Evolutionary conservation across 495 filamentous ascomycete genomes (phyloP).

Genomic region (Penicillium angulare): DNA sequence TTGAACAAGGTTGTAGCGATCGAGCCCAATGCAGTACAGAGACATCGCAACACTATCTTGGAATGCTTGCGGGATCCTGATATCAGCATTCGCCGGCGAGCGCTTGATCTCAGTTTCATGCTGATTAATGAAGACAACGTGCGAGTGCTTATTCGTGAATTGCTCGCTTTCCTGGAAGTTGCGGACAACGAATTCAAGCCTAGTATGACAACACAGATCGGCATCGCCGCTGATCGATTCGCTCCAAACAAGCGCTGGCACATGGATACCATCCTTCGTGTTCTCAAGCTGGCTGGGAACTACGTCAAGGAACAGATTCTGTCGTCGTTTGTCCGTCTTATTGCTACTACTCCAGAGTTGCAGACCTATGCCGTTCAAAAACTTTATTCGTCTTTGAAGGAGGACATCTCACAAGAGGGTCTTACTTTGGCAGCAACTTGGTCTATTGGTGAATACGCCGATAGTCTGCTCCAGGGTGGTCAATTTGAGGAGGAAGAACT

Average conservation of each 20-base stretch:
- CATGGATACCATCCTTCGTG: constrained; percentile 94
- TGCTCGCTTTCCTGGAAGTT: constrained; percentile 92
- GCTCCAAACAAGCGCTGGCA: constrained; percentile 98
- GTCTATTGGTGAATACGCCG: constrained; percentile 97
- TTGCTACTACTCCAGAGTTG: constrained; percentile 89
- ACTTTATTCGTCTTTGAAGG: constrained; percentile 83
- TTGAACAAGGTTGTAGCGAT: constrained; percentile 97
- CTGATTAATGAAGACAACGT: constrained; percentile 97
- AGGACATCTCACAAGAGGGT: constrained; percentile 95
- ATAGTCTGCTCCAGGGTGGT: constrained; percentile 80
- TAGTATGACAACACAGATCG: constrained; percentile 94
- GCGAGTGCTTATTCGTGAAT: constrained; percentile 84
- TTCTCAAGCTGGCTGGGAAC: constrained; percentile 89
- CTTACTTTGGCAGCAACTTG: constrained; percentile 92
- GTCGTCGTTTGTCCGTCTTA: constrained; percentile 92
- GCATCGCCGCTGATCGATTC: constrained; percentile 92
- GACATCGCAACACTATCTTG: constrained; percentile 95
- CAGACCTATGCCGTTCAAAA: constrained; percentile 97
- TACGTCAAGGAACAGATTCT: constrained; percentile 98
- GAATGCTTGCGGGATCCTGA: constrained; percentile 98
- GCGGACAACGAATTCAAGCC: constrained; percentile 99
- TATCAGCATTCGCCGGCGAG: constrained; percentile 93
- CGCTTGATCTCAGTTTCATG: constrained; percentile 95
- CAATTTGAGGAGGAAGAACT: constrained; percentile 95
- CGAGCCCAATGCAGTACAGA: constrained; percentile 94